Evolutionary conservation across 106 monocot genomes (phyloP), one percentile per base, ranked within the genome.

Genomic region (Platanthera guangdongensis): DNA sequence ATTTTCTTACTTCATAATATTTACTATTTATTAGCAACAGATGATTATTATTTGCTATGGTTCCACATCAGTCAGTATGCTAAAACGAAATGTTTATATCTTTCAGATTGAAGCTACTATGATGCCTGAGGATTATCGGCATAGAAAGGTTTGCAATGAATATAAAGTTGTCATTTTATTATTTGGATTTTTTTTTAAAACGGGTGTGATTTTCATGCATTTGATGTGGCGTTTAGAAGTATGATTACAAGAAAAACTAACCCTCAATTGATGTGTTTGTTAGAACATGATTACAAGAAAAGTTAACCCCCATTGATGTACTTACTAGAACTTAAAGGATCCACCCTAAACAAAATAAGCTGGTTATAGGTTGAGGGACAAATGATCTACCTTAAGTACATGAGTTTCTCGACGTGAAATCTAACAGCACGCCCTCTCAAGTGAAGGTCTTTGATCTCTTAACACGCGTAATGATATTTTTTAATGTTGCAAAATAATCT

Each of bases 71-170:
- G 12, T 67, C n/a, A 4, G 6, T 67, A 30, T 67, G 12, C 70
- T 71, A n/a, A 71, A 12, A 7, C 15, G 70, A n/a, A 32, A 47
- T 71, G 13, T 59, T 53, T 74, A 39, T 65, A 13, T 78, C 75
- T 79, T 76, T 18, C 85, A 95, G 95, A 80, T 95, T 57, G 84
- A 62, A 79, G 85, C 87, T n/a, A 95, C 93, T 46, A 52, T 87
- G 71, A 95, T 95, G 95, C 95, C 95, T 19, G 85, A 80, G 12
- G 90, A 89, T 78, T 93, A 93, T 67, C 83, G 82, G 5, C 14
- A 71, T 13, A 71, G 47, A 71, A 71, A 71, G 70, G 70, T 71
- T 48, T 47, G 48, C 8, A 2, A 21, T 71, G 2, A 6, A 71
- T 77, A 84, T 78, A 88, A 90, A 14, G 71, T 47, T 62, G 10